phyloP scores from a whole-genome alignment of 2,329 filamentous ascomycete species.

The Lecanosticta acicola region DNA sequence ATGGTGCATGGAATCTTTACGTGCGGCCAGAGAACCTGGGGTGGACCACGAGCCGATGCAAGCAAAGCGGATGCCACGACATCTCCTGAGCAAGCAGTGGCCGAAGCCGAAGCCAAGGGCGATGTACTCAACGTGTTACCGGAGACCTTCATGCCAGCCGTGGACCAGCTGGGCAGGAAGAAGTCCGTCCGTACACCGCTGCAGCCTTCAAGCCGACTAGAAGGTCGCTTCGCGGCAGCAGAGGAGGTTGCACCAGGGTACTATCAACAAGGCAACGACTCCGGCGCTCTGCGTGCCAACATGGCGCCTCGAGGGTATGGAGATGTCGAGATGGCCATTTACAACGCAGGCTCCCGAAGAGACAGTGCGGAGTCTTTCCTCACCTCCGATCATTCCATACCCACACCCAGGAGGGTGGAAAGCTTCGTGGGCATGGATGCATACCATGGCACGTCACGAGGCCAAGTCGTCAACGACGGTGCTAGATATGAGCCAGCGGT shows the following conservation, averaged over 20 bases:
- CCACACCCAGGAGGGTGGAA: conserved; percentile 63
- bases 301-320: conserved; percentile 38
- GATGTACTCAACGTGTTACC: conserved; percentile 88
- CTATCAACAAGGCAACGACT: conserved; percentile 65
- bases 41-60: conserved; percentile 84
- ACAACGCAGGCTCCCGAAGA: conserved; percentile 15
- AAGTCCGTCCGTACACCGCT: conserved; percentile 47
- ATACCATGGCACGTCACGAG: conserved; percentile 61
- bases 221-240: conserved; percentile 72
- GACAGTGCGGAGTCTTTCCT: conserved; percentile 49
- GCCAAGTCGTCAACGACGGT: conserved; percentile 41
- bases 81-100: conserved; percentile 76
- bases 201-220: conserved; percentile 66
- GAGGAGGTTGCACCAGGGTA: conserved; percentile 62
- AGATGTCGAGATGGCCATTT: conserved; percentile 25
- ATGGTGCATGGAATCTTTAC: conserved; percentile 97
- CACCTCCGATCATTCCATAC: conserved; percentile 54
- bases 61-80: conserved; percentile 70
- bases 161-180: conserved; percentile 43
- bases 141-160: conserved; percentile 65
- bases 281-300: conserved; percentile 53
- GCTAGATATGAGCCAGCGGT: conserved; percentile 37
- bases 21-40: conserved; percentile 90
- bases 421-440: conserved; percentile 71
- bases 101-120: conserved; percentile 68